Evolutionary conservation across 805 yeast species (phyloP).

Genomic region (Ogataea glucozyma): DNA sequence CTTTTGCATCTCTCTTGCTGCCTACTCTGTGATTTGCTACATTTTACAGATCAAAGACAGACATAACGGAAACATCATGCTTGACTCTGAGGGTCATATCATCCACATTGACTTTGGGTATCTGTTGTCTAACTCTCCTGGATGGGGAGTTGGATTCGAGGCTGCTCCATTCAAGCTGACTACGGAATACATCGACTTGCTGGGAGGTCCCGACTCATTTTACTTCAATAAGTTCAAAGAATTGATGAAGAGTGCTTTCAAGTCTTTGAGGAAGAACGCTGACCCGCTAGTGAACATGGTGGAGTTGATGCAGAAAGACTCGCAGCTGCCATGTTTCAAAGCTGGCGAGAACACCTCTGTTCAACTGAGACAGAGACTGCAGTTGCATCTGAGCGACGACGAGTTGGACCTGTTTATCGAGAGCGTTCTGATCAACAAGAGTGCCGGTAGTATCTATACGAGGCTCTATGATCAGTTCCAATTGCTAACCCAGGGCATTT

Average conservation of each 20-base stretch:
- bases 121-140: constrained; percentile 90
- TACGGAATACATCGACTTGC: constrained; percentile 79
- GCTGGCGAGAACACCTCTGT: constrained; percentile 83
- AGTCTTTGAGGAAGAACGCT: constrained; percentile 67
- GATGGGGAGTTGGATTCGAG: constrained; percentile 88
- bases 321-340: constrained; percentile 86
- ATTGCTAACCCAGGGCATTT: constrained; percentile 91
- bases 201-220: constrained; percentile 75
- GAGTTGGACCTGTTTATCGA: constrained; percentile 83
- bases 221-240: constrained; percentile 60
- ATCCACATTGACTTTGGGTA: constrained; percentile 96
- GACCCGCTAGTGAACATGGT: constrained; percentile 80
- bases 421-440: constrained; percentile 69
- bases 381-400: constrained; percentile 67
- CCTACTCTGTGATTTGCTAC: constrained; percentile 89
- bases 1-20: constrained; percentile 84
- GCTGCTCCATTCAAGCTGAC: constrained; percentile 97
- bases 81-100: constrained; percentile 93
- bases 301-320: constrained; percentile 91
- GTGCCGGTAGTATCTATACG: constrained; percentile 86
- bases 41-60: constrained; percentile 91
- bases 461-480: constrained; percentile 94
- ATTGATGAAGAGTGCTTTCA: constrained; percentile 72
- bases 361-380: constrained; percentile 78
- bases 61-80: constrained; percentile 96